phyloP scores from a whole-genome alignment of 345 rosid genomes.

The Cardamine chenopodiifolia region DNA sequence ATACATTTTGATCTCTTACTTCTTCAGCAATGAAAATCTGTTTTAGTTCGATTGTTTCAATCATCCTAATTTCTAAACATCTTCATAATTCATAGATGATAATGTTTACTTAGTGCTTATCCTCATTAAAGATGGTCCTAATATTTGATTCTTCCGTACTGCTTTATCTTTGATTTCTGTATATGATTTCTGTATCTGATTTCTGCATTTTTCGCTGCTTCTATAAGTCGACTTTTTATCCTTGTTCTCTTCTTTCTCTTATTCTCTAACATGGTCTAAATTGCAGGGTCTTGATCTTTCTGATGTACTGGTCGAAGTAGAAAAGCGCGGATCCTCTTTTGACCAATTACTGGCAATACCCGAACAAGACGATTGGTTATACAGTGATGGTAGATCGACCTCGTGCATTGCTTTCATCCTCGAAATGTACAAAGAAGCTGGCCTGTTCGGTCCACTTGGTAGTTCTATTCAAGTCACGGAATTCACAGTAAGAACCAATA shows the following conservation, averaged over 20 bases:
- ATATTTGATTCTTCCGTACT: not conserved
- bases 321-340: constrained; percentile 83
- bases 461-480: constrained; percentile 87
- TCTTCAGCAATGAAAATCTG: not conserved
- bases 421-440: constrained; percentile 94
- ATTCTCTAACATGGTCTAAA: constrained; percentile 6
- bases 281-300: constrained; percentile 79
- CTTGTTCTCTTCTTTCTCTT: not conserved
- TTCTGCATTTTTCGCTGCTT: not conserved
- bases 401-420: constrained; percentile 91
- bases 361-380: constrained; percentile 90
- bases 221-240: not conserved
- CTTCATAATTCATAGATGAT: not conserved
- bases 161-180: constrained; percentile 7
- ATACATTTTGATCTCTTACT: constrained; percentile 43
- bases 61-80: constrained; percentile 1
- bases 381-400: constrained; percentile 88
- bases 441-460: constrained; percentile 67
- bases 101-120: not conserved
- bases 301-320: constrained; percentile 79
- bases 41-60: not conserved
- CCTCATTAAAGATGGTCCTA: constrained; percentile 11
- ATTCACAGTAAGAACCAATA: constrained; percentile 67
- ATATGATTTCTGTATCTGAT: constrained; percentile 19
- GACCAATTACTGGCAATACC: constrained; percentile 77